A percentile compares a stretch with the other conserved stretches of the same genome.
Evolutionary conservation across 2,329 filamentous ascomycete species (phyloP).

Genomic region (Mariannaea sp.): DNA sequence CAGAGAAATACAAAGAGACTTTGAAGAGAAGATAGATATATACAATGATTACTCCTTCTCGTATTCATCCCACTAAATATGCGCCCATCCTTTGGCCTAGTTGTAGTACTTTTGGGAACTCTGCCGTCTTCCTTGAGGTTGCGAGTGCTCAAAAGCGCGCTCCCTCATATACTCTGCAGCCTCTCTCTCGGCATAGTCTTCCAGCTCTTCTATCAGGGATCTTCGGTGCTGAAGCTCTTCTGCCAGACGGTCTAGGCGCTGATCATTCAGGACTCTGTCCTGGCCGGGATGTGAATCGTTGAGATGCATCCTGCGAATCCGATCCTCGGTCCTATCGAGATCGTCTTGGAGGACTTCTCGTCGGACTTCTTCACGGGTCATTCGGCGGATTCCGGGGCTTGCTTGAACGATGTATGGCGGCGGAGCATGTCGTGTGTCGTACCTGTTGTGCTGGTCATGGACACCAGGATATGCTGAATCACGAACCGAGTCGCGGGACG

Average conservation of each 20-base stretch:
- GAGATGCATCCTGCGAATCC: conserved; percentile 25
- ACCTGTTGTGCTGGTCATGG: conserved; percentile 5
- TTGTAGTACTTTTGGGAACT: not conserved
- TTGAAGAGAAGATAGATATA: too few relatives aligned
- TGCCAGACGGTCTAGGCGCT: conserved; percentile 22
- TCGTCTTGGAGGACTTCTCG: conserved; percentile 23
- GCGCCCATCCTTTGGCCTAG: too few relatives aligned
- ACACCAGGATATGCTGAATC: not conserved
- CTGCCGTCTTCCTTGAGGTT: not conserved
- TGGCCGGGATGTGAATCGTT: conserved; percentile 15
- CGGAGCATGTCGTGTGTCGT: conserved; percentile 12
- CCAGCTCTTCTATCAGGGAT: conserved; percentile 17
- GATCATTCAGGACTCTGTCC: conserved; percentile 20
- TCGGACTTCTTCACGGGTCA: conserved; percentile 23
- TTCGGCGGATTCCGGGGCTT: conserved; percentile 20
- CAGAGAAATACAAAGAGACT: too few relatives aligned
- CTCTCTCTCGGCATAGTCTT: not conserved
- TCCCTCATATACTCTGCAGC: not conserved
- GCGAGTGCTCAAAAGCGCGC: not conserved
- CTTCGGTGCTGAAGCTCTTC: conserved; percentile 22
- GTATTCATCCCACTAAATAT: too few relatives aligned
- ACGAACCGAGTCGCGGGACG: not conserved
- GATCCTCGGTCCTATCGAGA: conserved; percentile 13
- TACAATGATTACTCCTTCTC: too few relatives aligned
- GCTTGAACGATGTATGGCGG: conserved; percentile 29